Evolutionary conservation across 306 rosid genomes (phyloP), one percentile per base, ranked within the genome.

Genomic region (Glycine tomentella): DNA sequence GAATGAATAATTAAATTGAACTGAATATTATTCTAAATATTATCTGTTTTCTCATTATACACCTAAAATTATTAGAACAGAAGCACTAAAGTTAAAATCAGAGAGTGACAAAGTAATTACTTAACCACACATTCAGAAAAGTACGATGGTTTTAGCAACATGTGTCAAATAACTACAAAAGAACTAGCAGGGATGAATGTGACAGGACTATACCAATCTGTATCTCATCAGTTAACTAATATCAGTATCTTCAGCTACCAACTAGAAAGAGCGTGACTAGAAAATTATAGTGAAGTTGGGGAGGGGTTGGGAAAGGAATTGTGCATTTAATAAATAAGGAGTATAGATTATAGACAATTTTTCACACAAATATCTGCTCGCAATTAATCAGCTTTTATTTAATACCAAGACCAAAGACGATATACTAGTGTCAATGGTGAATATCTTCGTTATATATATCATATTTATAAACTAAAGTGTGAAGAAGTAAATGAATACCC

Each of bases 181-280:
- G 42, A 14, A 66, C 0, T 50, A 2, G 42, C 65, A 36, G 55
- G 33, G 50, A 9, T 5, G 14, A 69, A 61, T 20, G 17, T 66
- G 67, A 42, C 44, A 78, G 42, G 68, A 44, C 8, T 6, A 31
- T 79, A 16, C 34, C 82, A 52, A 14, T 16, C 7, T 57, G 44
- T 17, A 58, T 56, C 44, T 68, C 71, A 70, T 15, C 72, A 57
- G 52, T 34, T 34, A 80, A 71, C 83, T 16, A 53, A 53, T 34
- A 80, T 48, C 15, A 34, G 20, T 71, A 48, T 58, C 56, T 71
- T 80, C 72, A 71, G 59, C 83, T 5, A 17, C 78, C 73, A 72
- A 59, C 78, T 15, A 15, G 17, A 58, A 46, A 66, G 50, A 69
- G 48, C 9, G 9, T 52, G 40, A 17, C 52, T 10, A 34, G 68